Base-by-base conservation (phyloP, 2,329 filamentous ascomycete species). In the Botrytis aclada region DNA sequence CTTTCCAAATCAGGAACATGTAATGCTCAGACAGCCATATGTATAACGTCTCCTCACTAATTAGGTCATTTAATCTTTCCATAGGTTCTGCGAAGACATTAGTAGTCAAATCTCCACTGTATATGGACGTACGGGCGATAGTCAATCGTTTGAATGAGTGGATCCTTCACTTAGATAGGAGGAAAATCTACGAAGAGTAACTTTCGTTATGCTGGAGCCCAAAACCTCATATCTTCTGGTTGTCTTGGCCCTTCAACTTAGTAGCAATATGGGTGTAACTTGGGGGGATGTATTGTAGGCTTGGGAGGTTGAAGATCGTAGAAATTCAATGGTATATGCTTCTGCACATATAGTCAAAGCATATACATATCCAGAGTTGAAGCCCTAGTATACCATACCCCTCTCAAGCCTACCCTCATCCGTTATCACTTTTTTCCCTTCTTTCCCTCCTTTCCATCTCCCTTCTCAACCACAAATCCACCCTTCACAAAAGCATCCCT, bases 401-500 rank as follows among this genome's bases (percentile, higher is more conserved):
- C 22, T 39, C 34, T 18, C 34, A 39, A 62, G 32, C 32, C 4
- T 25, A 39, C 4, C 34, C 58, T 61, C 29, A 12, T 37, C 9
- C 56, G 10, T n/a, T n/a, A 14, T 66, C 32, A 66, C 43, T n/a
- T 76, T 60, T 79, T 81, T 16, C 75, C 76, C 67, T 79, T 80
- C 74, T 79, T 80, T 72, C 85, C 88, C 77, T 85, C 85, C 22
- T 77, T 56, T 32, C 78, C 81, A 20, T 84, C 84, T 56, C 90
- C 89, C 25, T 56, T 41, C 37, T 51, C 65, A 51, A 84, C 85
- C 16, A 88, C 90, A 77, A 93, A 88, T 0, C 92, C 93, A 0
- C 92, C 94, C 80, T 89, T 89, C 16, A 98, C 88, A 76, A 98
- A 86, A 0, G 92, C 93, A 83, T 98, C 94, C 79, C 95, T 88